Conservation (phyloP, 2,329 filamentous ascomycete species). For the Scedosporium apiospermum region DNA sequence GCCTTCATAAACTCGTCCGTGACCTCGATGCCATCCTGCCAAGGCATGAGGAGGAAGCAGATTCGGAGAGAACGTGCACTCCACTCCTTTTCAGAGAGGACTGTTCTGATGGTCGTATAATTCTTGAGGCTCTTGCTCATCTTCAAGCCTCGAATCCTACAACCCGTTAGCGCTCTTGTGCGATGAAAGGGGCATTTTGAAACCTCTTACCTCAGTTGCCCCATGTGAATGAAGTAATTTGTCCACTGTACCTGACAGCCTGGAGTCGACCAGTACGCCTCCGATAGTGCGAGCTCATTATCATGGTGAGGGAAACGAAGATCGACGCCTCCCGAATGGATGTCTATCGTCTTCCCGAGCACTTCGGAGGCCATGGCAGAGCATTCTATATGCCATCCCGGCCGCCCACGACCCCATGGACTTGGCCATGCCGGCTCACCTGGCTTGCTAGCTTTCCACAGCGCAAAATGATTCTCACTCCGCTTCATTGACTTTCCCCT, state of each 20-base stretch:
- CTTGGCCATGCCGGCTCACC: constrained; percentile 88
- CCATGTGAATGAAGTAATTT: constrained; percentile 94
- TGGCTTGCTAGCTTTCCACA: constrained; percentile 88
- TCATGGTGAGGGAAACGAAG: constrained; percentile 87
- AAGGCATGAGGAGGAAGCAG: constrained; percentile 77
- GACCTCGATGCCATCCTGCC: constrained; percentile 88
- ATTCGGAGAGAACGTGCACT: constrained; percentile 73
- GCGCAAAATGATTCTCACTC: constrained; percentile 72
- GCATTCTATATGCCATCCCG: constrained; percentile 97
- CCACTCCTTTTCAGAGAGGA: constrained; percentile 53
- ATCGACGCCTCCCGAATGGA: constrained; percentile 72
- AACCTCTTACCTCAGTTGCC: constrained; percentile 47
- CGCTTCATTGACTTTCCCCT: constrained; percentile 58
- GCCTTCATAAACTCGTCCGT: no score
- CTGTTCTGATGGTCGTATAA: constrained; percentile 86
- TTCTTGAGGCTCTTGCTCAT: constrained; percentile 97
- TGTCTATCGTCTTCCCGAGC: constrained; percentile 74
- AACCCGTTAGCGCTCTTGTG: no score
- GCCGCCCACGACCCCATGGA: constrained; percentile 77
- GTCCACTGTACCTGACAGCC: constrained; percentile 60
- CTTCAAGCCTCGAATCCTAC: constrained; percentile 71
- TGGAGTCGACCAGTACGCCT: constrained; percentile 62
- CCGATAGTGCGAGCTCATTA: constrained; percentile 83
- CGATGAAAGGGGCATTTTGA: no score
- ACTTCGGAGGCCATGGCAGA: constrained; percentile 91